Percentiles rank a stretch among this genome's conserved stretches.
phyloP scores from a whole-genome alignment of 1,139 yeast genomes.

The Nematodospora anomalae region DNA sequence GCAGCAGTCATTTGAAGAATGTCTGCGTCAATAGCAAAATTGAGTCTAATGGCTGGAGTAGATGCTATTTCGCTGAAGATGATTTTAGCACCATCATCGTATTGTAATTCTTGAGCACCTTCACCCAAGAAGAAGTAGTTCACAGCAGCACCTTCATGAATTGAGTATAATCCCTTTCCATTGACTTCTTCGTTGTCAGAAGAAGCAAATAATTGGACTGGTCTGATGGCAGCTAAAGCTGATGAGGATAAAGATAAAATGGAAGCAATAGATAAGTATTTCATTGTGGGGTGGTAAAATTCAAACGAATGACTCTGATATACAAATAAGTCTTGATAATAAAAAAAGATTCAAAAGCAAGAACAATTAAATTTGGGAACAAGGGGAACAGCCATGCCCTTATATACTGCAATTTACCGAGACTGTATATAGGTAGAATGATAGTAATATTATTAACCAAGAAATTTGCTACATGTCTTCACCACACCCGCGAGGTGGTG shows the following conservation, averaged over 20 bases:
- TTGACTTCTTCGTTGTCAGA: slow-evolving; percentile 23
- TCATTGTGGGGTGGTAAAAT: slow-evolving; percentile 16
- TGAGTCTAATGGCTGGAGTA: slow-evolving; percentile 8
- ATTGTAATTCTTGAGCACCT: slow-evolving; percentile 29
- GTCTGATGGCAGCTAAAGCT: slow-evolving; percentile 22
- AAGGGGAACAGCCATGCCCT: not conserved
- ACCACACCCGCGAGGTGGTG: too few species aligned
- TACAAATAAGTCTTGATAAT: not conserved
- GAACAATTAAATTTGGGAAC: not conserved
- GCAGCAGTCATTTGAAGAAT: slow-evolving; percentile 18
- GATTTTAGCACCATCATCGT: slow-evolving; percentile 56
- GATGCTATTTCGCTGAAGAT: slow-evolving; percentile 27
- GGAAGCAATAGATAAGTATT: slow-evolving; percentile 19
- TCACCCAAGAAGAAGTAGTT: slow-evolving; percentile 41
- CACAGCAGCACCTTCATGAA: slow-evolving; percentile 60
- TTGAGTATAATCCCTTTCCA: slow-evolving; percentile 30
- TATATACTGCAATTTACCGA: not conserved
- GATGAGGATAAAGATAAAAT: slow-evolving; percentile 20
- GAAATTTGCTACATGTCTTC: too few species aligned
- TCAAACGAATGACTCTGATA: slow-evolving; percentile 4
- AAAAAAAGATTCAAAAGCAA: not conserved
- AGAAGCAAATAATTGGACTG: slow-evolving; percentile 19
- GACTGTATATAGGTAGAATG: too few species aligned
- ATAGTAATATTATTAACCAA: too few species aligned
- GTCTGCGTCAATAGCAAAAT: slow-evolving; percentile 10